Percentiles rank a stretch among this genome's conserved stretches.
Evolutionary conservation across 768 basidiomycete species (phyloP).

Genomic region (Calocera cornea): DNA sequence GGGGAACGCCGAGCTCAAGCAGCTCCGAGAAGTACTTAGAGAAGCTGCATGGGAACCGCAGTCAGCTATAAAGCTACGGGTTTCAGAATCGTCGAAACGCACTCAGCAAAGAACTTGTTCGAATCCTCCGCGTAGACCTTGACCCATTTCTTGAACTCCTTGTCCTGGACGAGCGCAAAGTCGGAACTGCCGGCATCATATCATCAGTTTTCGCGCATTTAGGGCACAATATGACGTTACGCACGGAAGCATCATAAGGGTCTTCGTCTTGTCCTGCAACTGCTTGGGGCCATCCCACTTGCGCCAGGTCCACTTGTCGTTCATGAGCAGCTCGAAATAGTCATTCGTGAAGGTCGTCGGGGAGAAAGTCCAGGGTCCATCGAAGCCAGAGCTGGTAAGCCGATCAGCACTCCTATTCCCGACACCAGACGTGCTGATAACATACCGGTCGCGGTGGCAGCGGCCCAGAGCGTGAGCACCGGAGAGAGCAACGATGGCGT

Average conservation of each 20-base stretch:
- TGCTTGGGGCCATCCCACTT: constrained; percentile 94
- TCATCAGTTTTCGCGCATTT: constrained; percentile 5
- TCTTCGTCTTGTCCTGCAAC: constrained; percentile 77
- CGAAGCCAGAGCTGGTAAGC: constrained; percentile 50
- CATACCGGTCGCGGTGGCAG: constrained; percentile 70
- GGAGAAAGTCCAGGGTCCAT: constrained; percentile 92
- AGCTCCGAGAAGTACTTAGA: constrained; percentile 60
- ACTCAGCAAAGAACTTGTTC: constrained; percentile 90
- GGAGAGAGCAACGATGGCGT: constrained; percentile 88
- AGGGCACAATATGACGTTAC: constrained; percentile 21
- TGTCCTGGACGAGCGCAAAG: constrained; percentile 79
- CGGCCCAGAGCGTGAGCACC: constrained; percentile 94
- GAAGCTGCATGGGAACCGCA: constrained; percentile 42
- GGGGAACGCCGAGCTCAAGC: constrained; percentile 88
- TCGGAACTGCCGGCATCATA: constrained; percentile 51
- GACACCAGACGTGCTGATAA: neutral
- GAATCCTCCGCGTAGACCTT: constrained; percentile 77
- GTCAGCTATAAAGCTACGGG: neutral
- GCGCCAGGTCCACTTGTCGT: constrained; percentile 91
- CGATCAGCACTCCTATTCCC: neutral
- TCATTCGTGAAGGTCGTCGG: constrained; percentile 80
- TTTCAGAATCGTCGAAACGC: constrained; percentile 21
- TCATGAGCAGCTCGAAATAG: constrained; percentile 70
- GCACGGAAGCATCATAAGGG: constrained; percentile 92
- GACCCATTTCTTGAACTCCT: constrained; percentile 78